Evolutionary conservation across 2,329 filamentous ascomycete species (phyloP), one percentile per base, ranked within the genome.

Genomic region (Penicillium sp.): DNA sequence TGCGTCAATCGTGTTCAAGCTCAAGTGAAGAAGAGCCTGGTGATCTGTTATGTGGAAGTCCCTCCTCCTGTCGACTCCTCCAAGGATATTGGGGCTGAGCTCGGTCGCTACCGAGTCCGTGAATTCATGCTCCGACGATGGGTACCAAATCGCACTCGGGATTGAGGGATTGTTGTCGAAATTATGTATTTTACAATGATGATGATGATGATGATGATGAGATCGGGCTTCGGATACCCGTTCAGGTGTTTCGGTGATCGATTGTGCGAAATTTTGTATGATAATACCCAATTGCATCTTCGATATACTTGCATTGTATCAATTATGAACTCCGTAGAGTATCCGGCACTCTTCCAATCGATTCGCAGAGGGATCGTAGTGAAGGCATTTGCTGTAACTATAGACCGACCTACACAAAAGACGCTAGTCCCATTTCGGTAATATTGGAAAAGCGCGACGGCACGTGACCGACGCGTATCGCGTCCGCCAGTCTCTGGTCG

Each of bases 1-100:
- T 90, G 91, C 50, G 86, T 96, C 49, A 96, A 97, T 67, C 87
- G 95, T 9, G 93, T 98, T 17, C 88, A 98, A 70, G 89, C 89
- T 1, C 92, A 96, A 70, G 95, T 96, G 5, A 87, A 90, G 74
- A 99, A 99, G 83, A 97, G 89, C 53, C 77, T 99, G 68, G 88
- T 98, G 40, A 76, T 99, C 35, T 89, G 91, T 44, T 99, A 97
- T 73, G 93, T 99, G 13, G 93, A 98, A 66, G 84, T 99, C 5
- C 95, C 95, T 2, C 84, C 89, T 3, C 90, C 91, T 1, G 71
- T 82, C 17, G 38, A 57, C 22, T 65, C 63, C 2, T 76, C 77
- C 38, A 60, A 72, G 81, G 87, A 91, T 62, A 83, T 95, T 55
- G 84, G 88, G 1, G 80, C 80, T 10, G 76, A 90, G 28, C 76